phyloP scores from a whole-genome alignment of 495 filamentous ascomycete species.

The Aspergillus nanangensis region DNA sequence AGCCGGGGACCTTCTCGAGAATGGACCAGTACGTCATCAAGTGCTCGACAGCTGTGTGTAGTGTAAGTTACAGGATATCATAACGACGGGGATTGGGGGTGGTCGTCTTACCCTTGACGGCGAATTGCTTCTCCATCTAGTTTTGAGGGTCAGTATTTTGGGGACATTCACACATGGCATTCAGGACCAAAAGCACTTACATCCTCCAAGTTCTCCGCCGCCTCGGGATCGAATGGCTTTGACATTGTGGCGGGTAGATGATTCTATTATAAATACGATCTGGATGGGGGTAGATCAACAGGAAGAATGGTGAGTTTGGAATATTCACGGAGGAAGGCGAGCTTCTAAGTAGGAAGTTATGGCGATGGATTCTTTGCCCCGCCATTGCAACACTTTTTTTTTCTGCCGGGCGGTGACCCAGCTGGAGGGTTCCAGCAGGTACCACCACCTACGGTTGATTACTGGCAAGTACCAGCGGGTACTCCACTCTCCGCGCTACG shows the following conservation, averaged over 20 bases:
- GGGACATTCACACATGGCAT: background rate
- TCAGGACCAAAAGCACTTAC: slow-evolving; percentile 36
- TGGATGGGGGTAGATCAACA: too few relatives aligned
- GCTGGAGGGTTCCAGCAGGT: background rate
- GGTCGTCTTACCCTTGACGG: slow-evolving; percentile 75
- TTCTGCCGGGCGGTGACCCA: slow-evolving; percentile 30
- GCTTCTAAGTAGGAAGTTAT: too few relatives aligned
- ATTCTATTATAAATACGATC: too few relatives aligned
- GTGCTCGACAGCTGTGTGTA: slow-evolving; percentile 73
- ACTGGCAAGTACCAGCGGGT: too few relatives aligned
- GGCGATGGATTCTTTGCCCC: slow-evolving; percentile 16
- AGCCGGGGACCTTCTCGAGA: slow-evolving; percentile 83
- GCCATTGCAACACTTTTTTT: slow-evolving; percentile 17
- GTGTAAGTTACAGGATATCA: slow-evolving; percentile 14
- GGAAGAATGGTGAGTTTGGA: too few relatives aligned
- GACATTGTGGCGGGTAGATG: slow-evolving; percentile 38
- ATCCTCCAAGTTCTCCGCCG: slow-evolving; percentile 75
- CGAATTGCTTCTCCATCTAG: slow-evolving; percentile 99
- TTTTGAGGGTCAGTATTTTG: slow-evolving; percentile 20
- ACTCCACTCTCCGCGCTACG: slow-evolving; percentile 18
- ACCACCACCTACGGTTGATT: too few relatives aligned
- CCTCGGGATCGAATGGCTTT: slow-evolving; percentile 58
- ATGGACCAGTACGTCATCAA: slow-evolving; percentile 96
- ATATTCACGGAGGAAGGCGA: too few relatives aligned
- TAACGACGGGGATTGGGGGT: background rate